phyloP scores from a whole-genome alignment of 2,329 filamentous ascomycete genomes.

The Daldinia sp. region DNA sequence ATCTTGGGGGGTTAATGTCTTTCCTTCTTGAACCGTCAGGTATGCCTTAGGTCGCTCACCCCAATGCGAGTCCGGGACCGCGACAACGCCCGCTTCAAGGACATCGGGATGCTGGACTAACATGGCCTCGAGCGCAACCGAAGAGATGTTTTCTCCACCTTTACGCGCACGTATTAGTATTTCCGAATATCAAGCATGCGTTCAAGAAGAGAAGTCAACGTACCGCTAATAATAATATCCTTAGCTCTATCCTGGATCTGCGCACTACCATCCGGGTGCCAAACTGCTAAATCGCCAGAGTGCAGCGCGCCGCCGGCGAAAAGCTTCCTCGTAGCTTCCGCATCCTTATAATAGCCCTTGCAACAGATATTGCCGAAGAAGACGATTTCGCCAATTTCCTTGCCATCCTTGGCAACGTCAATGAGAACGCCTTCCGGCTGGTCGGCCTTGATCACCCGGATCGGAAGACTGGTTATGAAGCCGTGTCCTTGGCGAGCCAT shows the following conservation, averaged over 20 bases:
- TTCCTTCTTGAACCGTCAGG: slow-evolving; percentile 79
- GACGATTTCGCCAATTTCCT: slow-evolving; percentile 82
- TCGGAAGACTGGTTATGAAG: slow-evolving; percentile 82
- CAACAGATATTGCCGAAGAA: slow-evolving; percentile 92
- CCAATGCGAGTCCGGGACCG: slow-evolving; percentile 88
- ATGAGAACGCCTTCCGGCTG: slow-evolving; percentile 72
- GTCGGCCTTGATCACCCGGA: slow-evolving; percentile 82
- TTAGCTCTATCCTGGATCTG: slow-evolving; percentile 95
- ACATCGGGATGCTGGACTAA: slow-evolving; percentile 87
- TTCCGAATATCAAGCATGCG: neutral
- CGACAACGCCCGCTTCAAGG: slow-evolving; percentile 90
- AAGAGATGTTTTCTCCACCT: slow-evolving; percentile 98
- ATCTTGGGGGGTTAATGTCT: slow-evolving; percentile 67
- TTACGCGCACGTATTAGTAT: neutral
- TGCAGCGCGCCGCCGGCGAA: slow-evolving; percentile 88
- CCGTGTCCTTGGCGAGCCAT: slow-evolving; percentile 97
- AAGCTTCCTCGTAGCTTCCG: slow-evolving; percentile 83
- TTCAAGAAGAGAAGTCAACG: slow-evolving; percentile 39
- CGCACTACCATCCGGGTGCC: slow-evolving; percentile 88
- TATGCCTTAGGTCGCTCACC: slow-evolving; percentile 96
- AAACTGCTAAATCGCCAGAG: slow-evolving; percentile 91
- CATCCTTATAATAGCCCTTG: slow-evolving; percentile 90
- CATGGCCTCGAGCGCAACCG: slow-evolving; percentile 89
- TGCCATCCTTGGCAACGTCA: slow-evolving; percentile 73
- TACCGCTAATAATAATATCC: slow-evolving; percentile 96